Base-by-base conservation (phyloP, 192 early-diverging fungal species). In the Coemansia aciculifera region DNA sequence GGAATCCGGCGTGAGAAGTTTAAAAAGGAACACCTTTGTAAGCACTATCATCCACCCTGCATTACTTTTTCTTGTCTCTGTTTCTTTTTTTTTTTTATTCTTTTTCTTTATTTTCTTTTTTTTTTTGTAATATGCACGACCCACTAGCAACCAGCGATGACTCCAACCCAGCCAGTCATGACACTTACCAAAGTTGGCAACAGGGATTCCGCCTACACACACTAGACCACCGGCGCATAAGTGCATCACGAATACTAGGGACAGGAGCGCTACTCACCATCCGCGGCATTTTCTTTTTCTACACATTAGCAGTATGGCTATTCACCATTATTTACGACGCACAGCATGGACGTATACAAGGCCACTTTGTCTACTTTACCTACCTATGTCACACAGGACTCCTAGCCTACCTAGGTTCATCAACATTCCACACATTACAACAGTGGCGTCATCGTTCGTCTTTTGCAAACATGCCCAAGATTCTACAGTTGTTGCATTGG, bases 301-400 rank as follows among this genome's bases (percentile, higher is more conserved):
- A 83, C 51, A 72, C 73, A 10, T 49, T 78, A 12, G 23, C 44
- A 0, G 81, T 69, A 8, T 83, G 81, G 81, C 43, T 78, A 48
- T 19, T 52, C 19, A 52, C 72, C 7, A 59, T 83, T 1, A 24
- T 69, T 7, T 40, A 67, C 42, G 75, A 74, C 17, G 62, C 64
- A 31, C 42, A 68, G 31, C 32, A 66, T 29, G 75, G 69, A 6
- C 15, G 40, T 1, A 73, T 74, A 24, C 32, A 40, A 5, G 39
- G 60, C 1, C 73, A 78, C 34, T 83, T 83, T 72, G 70, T 72
- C 10, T 78, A 78, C 46, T 78, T 83, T 43, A 83, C 81, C 3
- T 59, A 78, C 59, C 73, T 83, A 23, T 68, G 69, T 49, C 69
- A 78, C 64, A 83, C 81, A 7, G 81, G 81, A 0, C 66, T 83